Evolutionary conservation across 1,284 basidiomycete genomes (phyloP).

Genomic region (Sporisorium iseilematis-ciliati): DNA sequence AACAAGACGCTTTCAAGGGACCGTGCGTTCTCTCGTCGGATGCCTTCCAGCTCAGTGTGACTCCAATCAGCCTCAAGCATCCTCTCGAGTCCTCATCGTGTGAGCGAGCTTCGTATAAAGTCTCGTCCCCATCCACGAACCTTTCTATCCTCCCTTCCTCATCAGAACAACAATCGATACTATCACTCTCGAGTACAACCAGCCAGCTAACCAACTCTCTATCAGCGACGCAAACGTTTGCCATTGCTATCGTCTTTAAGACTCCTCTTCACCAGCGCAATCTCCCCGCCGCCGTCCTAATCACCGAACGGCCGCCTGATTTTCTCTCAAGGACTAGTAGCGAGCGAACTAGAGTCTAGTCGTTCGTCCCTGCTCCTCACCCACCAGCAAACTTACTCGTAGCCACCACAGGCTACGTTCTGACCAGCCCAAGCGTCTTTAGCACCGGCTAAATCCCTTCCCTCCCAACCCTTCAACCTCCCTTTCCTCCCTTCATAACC

Average conservation of each 20-base stretch:
- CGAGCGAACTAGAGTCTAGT: slow-evolving; percentile 42
- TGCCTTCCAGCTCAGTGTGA: neutral
- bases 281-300: slow-evolving; percentile 30
- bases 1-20: slow-evolving; percentile 8
- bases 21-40: slow-evolving; percentile 15
- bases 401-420: slow-evolving; percentile 29
- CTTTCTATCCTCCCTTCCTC: slow-evolving; percentile 17
- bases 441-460: slow-evolving; percentile 27
- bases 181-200: slow-evolving; percentile 30
- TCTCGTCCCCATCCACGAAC: slow-evolving; percentile 2
- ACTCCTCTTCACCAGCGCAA: slow-evolving; percentile 27
- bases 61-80: slow-evolving; percentile 21
- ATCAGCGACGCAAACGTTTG: slow-evolving; percentile 43
- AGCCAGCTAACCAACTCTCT: slow-evolving; percentile 31
- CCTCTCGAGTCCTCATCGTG: slow-evolving; percentile 11
- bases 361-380: slow-evolving; percentile 39
- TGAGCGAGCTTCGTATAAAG: slow-evolving; percentile 29
- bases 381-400: slow-evolving; percentile 38
- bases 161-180: slow-evolving; percentile 27
- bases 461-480: slow-evolving; percentile 7
- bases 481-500: slow-evolving; percentile 17
- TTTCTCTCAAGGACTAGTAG: slow-evolving; percentile 17
- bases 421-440: slow-evolving; percentile 35
- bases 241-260: slow-evolving; percentile 25
- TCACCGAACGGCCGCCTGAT: slow-evolving; percentile 36